Evolutionary conservation across 768 basidiomycete species (phyloP), one percentile per base, ranked within the genome.

Genomic region (Xerocomellus amylosporus): DNA sequence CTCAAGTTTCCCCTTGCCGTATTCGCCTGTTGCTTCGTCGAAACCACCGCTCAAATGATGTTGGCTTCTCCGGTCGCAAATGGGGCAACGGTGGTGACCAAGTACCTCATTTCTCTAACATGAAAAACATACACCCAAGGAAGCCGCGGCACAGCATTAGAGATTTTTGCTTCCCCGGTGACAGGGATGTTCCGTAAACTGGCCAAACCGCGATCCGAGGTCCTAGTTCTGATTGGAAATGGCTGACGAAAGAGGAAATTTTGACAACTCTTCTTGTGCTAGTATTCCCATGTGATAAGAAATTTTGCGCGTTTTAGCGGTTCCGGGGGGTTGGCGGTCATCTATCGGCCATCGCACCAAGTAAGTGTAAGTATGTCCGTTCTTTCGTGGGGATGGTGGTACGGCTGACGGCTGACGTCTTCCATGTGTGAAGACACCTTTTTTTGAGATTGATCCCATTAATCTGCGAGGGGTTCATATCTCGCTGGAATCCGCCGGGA

Each of bases 121-220:
- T 58, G 58, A 62, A 56, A 50, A 56, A 42, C 38, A 24, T 33
- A 36, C 13, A 42, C 45, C 49, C 26, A 13, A 50, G 31, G 57
- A 64, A 57, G 47, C 34, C 15, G 24, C 2, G 1, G 37, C 64
- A 65, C 64, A 65, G 64, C 65, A 67, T 65, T 39, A 57, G 46
- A 20, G 5, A n/a, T 45, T 66, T 65, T 52, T 55, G 31, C 44
- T 43, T 49, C 60, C 12, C 57, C 66, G 63, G 60, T 58, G 51
- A 48, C 46, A 54, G 51, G 56, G 40, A 28, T 20, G 38, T 63
- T 49, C 20, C 64, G 66, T 66, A 66, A 66, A 17, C 38, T 46
- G 17, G 13, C 24, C 49, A 7, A 37, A 14, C 46, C 46, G 4
- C 24, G 24, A 24, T 26, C 13, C 45, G 36, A 38, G 30, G 34